phyloP scores from a whole-genome alignment of 805 yeast species.

The Wilhelminamyces savonicus region DNA sequence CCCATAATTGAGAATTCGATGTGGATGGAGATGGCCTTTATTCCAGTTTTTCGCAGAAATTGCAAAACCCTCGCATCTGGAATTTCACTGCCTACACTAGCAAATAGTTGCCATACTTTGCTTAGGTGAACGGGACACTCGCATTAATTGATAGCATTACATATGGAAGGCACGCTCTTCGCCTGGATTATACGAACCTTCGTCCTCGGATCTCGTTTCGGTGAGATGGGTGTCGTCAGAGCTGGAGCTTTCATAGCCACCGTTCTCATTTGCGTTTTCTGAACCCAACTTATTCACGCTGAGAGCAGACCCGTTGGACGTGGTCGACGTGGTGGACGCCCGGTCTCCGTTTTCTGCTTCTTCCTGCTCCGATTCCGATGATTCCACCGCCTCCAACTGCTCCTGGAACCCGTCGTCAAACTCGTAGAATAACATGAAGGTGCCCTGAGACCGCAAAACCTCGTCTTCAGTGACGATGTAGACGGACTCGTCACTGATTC shows the following conservation, averaged over 20 bases:
- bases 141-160: slow-evolving; percentile 3
- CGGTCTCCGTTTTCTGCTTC: slow-evolving; percentile 1
- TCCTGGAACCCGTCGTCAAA: slow-evolving; percentile 22
- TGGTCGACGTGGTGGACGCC: background rate
- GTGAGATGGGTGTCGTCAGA: slow-evolving; percentile 3
- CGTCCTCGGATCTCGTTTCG: too few relatives aligned
- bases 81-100: too few relatives aligned
- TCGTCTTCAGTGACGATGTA: slow-evolving; percentile 74
- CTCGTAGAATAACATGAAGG: slow-evolving; percentile 90
- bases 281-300: background rate
- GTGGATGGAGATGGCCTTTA: too few relatives aligned
- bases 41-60: too few relatives aligned
- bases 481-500: slow-evolving; percentile 86
- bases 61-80: too few relatives aligned
- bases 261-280: slow-evolving; percentile 4
- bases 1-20: too few relatives aligned
- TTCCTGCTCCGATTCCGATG: slow-evolving; percentile 7
- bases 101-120: too few relatives aligned
- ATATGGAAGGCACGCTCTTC: slow-evolving; percentile 18
- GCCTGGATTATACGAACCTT: slow-evolving; percentile 6
- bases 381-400: slow-evolving; percentile 3
- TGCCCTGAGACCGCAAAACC: slow-evolving; percentile 77
- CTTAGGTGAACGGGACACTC: too few relatives aligned
- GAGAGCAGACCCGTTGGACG: background rate
- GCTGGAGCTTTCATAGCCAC: slow-evolving; percentile 10